These are phyloP conservation scores for Prillingera fragicola DNA, from an alignment of 1,284 basidiomycete species.

Conservation along the genomic window DNA sequence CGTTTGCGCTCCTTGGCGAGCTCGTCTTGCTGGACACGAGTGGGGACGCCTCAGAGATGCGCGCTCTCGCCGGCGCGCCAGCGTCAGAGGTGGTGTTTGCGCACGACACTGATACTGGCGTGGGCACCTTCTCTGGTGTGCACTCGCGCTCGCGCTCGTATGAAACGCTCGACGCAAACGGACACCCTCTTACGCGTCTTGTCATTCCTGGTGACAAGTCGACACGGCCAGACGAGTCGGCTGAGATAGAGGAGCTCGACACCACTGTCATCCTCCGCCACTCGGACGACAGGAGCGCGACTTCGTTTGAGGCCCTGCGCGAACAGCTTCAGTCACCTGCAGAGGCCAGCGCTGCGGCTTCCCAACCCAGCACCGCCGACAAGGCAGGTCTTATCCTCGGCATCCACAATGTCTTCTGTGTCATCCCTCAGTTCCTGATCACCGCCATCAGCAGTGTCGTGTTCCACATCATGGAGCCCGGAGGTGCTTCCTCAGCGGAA, in stretches of 20 bases:
- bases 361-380: constrained; percentile 57
- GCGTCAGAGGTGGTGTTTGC: constrained; percentile 12
- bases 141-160: constrained; percentile 6
- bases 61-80: not conserved
- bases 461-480: constrained; percentile 50
- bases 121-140: not conserved
- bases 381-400: constrained; percentile 88
- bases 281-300: constrained; percentile 24
- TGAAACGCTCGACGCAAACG: constrained; percentile 1
- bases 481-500: constrained; percentile 23
- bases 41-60: not conserved
- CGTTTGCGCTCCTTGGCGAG: constrained; percentile 41
- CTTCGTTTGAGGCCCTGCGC: not conserved
- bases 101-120: not conserved
- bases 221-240: no score
- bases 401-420: constrained; percentile 86
- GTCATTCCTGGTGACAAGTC: constrained; percentile 3
- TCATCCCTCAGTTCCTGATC: constrained; percentile 57
- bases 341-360: not conserved
- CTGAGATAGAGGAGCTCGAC: no score
- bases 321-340: not conserved
- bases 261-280: constrained; percentile 39
- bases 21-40: constrained; percentile 43
- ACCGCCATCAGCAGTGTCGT: constrained; percentile 51
- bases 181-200: not conserved